Evolutionary conservation across 495 filamentous ascomycete genomes (phyloP).

Genomic region (Xylaria acuta): DNA sequence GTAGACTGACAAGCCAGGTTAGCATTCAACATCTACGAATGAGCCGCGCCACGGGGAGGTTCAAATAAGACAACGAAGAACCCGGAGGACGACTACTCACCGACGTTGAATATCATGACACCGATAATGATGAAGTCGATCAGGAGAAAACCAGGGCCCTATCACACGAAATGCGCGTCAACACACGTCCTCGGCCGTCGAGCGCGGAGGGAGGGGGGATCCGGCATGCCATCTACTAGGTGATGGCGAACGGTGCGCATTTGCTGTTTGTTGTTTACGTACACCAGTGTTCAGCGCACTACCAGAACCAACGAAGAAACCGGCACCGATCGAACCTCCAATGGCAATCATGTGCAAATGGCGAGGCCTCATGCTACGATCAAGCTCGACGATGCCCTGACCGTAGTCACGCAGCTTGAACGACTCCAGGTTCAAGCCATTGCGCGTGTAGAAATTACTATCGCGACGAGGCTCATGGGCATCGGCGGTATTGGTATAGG

Average conservation of each 20-base stretch:
- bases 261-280: too few relatives aligned
- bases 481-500: constrained; percentile 26
- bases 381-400: constrained; percentile 48
- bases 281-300: constrained; percentile 50
- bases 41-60: too few relatives aligned
- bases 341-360: constrained; percentile 82
- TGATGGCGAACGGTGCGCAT: not conserved
- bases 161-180: constrained; percentile 1
- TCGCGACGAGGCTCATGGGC: constrained; percentile 29
- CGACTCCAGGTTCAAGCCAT: constrained; percentile 56
- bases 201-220: not conserved
- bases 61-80: not conserved
- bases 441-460: constrained; percentile 55
- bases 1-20: constrained; percentile 52
- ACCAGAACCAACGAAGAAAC: constrained; percentile 63
- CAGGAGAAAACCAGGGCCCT: constrained; percentile 57
- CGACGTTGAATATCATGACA: constrained; percentile 61
- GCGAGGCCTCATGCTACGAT: constrained; percentile 68
- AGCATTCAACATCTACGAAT: too few relatives aligned
- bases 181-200: not conserved
- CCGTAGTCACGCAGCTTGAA: constrained; percentile 55
- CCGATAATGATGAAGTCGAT: constrained; percentile 63
- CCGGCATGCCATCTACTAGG: not conserved
- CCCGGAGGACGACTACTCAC: constrained; percentile 30
- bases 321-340: constrained; percentile 74